phyloP scores from a whole-genome alignment of 495 filamentous ascomycete species.

The Hyaloscypha hepaticicola region DNA sequence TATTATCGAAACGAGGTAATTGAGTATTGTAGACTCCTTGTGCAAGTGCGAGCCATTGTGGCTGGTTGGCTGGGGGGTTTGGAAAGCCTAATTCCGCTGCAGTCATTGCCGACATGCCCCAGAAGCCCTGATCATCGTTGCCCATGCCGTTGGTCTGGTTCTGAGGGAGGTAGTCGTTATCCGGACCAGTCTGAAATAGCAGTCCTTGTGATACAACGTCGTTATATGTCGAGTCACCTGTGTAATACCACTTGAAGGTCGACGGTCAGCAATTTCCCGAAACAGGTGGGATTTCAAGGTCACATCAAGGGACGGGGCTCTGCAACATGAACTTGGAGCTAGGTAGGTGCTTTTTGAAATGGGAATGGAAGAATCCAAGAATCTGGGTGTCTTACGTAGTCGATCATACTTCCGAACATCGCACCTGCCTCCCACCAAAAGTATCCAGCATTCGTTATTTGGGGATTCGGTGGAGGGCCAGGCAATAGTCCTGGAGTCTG shows the following conservation, averaged over 20 bases:
- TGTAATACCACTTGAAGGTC: slow-evolving; percentile 54
- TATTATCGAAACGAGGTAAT: slow-evolving; percentile 58
- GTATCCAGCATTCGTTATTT: slow-evolving; percentile 28
- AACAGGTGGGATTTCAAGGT: no score
- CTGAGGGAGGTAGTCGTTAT: slow-evolving; percentile 60
- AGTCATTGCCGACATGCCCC: slow-evolving; percentile 75
- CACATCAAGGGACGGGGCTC: neutral
- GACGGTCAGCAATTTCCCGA: neutral
- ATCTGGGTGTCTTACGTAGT: slow-evolving; percentile 46
- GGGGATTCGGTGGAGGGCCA: slow-evolving; percentile 40
- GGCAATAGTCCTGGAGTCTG: slow-evolving; percentile 62
- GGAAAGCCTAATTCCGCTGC: slow-evolving; percentile 70
- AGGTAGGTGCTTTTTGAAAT: neutral
- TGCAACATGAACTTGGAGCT: neutral
- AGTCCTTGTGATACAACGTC: slow-evolving; percentile 57
- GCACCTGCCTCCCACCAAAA: slow-evolving; percentile 75
- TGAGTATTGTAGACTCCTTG: slow-evolving; percentile 83
- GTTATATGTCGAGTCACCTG: slow-evolving; percentile 69
- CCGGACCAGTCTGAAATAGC: slow-evolving; percentile 62
- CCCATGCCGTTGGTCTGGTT: slow-evolving; percentile 76
- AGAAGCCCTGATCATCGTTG: slow-evolving; percentile 84
- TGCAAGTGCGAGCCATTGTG: slow-evolving; percentile 74
- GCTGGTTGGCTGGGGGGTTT: slow-evolving; percentile 54
- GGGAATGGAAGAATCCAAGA: no score
- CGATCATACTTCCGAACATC: slow-evolving; percentile 68